Evolutionary conservation across 1,284 basidiomycete genomes (phyloP).

Genomic region (Lentinula novae-zelandiae): DNA sequence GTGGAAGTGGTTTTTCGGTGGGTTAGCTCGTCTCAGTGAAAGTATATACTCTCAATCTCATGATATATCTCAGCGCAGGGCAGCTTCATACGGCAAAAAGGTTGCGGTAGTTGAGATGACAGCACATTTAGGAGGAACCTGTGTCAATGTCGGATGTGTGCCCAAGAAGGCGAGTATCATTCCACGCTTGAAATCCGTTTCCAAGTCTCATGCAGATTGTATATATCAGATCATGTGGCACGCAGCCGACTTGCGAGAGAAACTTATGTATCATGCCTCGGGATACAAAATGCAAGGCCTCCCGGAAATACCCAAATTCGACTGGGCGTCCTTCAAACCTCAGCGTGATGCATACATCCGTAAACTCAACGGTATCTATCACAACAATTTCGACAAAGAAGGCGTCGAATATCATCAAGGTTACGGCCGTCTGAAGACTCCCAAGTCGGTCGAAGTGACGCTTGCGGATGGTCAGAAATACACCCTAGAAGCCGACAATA

Average conservation of each 20-base stretch:
- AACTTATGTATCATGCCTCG: conserved; percentile 71
- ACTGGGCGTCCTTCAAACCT: conserved; percentile 90
- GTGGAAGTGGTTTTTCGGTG: conserved; percentile 76
- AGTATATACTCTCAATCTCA: too few relatives aligned
- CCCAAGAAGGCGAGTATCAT: conserved; percentile 70
- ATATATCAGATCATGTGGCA: conserved; percentile 94
- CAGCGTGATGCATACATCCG: conserved; percentile 96
- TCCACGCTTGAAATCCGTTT: too few relatives aligned
- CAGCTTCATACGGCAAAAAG: conserved; percentile 91
- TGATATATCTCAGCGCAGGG: conserved; percentile 60
- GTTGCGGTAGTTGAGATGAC: conserved; percentile 86
- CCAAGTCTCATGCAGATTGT: background rate
- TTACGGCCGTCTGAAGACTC: conserved; percentile 68
- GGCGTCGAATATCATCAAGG: conserved; percentile 88
- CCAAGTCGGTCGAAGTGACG: conserved; percentile 66
- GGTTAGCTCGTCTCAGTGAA: conserved; percentile 23
- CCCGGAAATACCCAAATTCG: conserved; percentile 59
- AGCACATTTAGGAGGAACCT: conserved; percentile 86
- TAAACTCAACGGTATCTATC: conserved; percentile 90
- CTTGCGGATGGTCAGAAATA: conserved; percentile 63
- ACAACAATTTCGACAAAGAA: conserved; percentile 85
- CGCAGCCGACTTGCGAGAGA: conserved; percentile 90
- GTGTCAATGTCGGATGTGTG: conserved; percentile 93
- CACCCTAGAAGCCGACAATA: conserved; percentile 68
- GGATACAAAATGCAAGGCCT: conserved; percentile 76